Evolutionary conservation across 23 red algal species (phyloP).

Genomic region (Gracilariopsis chorda): DNA sequence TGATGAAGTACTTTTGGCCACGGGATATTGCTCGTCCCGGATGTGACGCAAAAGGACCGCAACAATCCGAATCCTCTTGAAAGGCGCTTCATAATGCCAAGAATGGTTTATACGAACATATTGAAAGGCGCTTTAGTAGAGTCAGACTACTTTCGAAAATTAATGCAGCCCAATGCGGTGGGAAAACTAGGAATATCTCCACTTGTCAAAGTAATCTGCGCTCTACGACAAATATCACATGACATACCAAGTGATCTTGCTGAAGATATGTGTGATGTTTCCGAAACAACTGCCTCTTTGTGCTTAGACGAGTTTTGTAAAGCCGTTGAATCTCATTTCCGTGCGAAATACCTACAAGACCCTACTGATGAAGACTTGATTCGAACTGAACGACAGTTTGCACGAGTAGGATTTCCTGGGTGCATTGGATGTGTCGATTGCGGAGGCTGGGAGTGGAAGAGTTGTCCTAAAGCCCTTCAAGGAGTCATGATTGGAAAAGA

Average conservation of each 20-base stretch:
- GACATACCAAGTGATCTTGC: neutral
- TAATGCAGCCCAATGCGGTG: neutral
- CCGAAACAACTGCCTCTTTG: neutral
- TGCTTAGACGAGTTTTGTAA: neutral
- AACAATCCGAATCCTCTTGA: constrained; percentile 26
- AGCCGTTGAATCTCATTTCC: neutral
- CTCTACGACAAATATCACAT: constrained; percentile 22
- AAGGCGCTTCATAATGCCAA: neutral
- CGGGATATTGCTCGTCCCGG: neutral
- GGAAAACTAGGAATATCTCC: constrained; percentile 38
- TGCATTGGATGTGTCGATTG: constrained; percentile 32
- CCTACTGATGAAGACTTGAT: neutral
- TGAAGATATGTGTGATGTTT: constrained; percentile 53
- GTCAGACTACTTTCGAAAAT: constrained; percentile 16
- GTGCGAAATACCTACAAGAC: neutral
- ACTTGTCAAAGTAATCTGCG: constrained; percentile 24
- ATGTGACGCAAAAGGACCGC: neutral
- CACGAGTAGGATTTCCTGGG: neutral
- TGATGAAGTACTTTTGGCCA: constrained; percentile 53
- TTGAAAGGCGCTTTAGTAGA: neutral
- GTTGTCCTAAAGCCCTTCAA: constrained; percentile 13
- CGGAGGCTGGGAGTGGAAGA: constrained; percentile 11
- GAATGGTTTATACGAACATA: neutral
- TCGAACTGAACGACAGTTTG: neutral
- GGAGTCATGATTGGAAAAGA: constrained; percentile 31